phyloP scores from a whole-genome alignment of 176 grass and related monocot genomes.

The Eleusine coracana region DNA sequence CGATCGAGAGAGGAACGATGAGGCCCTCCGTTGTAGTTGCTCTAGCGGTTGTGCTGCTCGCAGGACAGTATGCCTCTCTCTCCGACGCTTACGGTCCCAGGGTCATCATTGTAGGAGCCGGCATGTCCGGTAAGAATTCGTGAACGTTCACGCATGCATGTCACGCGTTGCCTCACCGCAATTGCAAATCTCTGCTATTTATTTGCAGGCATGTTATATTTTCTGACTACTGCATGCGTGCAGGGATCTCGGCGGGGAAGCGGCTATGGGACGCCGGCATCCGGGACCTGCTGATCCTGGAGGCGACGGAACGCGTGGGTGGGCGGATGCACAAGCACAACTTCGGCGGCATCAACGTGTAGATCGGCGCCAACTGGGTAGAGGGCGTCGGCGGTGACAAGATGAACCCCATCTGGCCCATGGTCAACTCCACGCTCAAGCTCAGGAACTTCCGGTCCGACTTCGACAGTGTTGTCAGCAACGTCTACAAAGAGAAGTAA shows the following conservation, averaged over 20 bases:
- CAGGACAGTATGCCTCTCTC: neutral
- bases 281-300: slow-evolving; percentile 64
- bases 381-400: slow-evolving; percentile 57
- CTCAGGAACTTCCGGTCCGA: slow-evolving; percentile 67
- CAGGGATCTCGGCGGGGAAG: slow-evolving; percentile 78
- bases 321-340: slow-evolving; percentile 64
- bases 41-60: slow-evolving; percentile 6
- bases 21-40: neutral
- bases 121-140: too few species aligned
- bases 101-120: slow-evolving; percentile 55
- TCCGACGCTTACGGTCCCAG: neutral
- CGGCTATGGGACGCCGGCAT: slow-evolving; percentile 65
- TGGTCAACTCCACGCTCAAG: slow-evolving; percentile 58
- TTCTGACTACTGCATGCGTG: neutral
- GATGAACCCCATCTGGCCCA: slow-evolving; percentile 71
- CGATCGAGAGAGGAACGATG: neutral
- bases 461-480: slow-evolving; percentile 35
- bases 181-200: too few species aligned
- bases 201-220: too few species aligned
- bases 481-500: slow-evolving; percentile 65
- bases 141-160: too few species aligned
- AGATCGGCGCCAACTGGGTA: slow-evolving; percentile 81
- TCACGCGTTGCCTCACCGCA: too few species aligned
- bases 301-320: slow-evolving; percentile 68
- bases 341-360: slow-evolving; percentile 63